phyloP scores from a whole-genome alignment of 1,139 yeast genomes.

The Suhomyces yuchorum region DNA sequence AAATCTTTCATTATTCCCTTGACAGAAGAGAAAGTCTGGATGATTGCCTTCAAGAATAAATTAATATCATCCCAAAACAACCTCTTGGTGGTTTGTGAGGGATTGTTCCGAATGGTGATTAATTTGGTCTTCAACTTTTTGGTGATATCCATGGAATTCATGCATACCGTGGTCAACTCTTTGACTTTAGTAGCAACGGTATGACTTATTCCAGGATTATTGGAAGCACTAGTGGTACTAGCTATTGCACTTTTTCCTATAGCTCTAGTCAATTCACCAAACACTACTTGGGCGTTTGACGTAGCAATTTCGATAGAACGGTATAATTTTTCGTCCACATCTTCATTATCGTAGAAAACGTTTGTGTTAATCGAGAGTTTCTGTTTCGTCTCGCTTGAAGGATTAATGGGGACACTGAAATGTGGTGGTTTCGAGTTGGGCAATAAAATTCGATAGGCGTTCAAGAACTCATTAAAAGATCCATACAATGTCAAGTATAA shows the following conservation, averaged over 20 bases:
- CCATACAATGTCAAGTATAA: conserved; percentile 72
- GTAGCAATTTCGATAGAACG: conserved; percentile 76
- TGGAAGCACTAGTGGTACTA: conserved; percentile 31
- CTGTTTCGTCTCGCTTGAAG: conserved; percentile 28
- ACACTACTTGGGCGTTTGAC: conserved; percentile 75
- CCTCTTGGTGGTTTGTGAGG: conserved; percentile 59
- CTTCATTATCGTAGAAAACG: conserved; percentile 38
- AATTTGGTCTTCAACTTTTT: conserved; percentile 63
- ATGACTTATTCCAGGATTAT: conserved; percentile 31
- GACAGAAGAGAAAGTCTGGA: conserved; percentile 79
- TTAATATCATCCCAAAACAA: conserved; percentile 88
- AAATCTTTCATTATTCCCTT: conserved; percentile 81
- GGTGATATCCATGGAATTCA: conserved; percentile 78
- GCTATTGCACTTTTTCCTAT: conserved; percentile 72
- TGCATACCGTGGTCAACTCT: conserved; percentile 78
- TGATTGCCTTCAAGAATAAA: conserved; percentile 77
- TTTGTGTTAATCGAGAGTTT: conserved; percentile 28
- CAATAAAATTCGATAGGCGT: conserved; percentile 63
- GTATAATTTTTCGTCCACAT: conserved; percentile 75
- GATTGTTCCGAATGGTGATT: conserved; percentile 50
- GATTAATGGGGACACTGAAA: conserved; percentile 11
- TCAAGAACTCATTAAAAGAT: conserved; percentile 71
- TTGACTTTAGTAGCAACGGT: conserved; percentile 65
- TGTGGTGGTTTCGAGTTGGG: conserved; percentile 29
- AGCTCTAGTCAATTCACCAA: conserved; percentile 75